Base-by-base conservation (phyloP, 768 basidiomycete species). In the Kwoniella dendrophila region DNA sequence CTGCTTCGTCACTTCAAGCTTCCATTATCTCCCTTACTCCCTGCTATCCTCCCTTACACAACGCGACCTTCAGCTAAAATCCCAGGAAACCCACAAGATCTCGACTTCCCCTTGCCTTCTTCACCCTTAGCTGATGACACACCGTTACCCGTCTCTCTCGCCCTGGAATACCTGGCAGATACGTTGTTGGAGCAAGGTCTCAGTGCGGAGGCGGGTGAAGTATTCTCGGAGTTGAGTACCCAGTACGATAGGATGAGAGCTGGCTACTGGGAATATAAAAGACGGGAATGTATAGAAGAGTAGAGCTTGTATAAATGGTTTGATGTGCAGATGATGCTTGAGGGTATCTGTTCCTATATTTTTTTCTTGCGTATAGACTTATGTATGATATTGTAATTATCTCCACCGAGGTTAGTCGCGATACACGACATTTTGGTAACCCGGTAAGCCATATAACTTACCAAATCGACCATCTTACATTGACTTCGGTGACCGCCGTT, bases 141-240 rank as follows among this genome's bases (percentile, higher is more conserved):
- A 3, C 83, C 89, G 40, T 80, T 95, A 7, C 92, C 93, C 2
- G 88, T 89, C 58, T 81, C 84, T 4, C 82, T 86, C 22, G 93
- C 93, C 8, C 32, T 68, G 20, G 67, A 68, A 53, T 68, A 59
- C 33, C 43, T 68, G 1, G 63, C 29, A 8, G 67, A 68, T 22
- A n/a, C 59, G 16, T 20, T 60, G 43, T 10, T 52, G 16, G 62
- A 64, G 47, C 53, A 54, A 34, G 58, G 52, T 20, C 24, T 24
- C 36, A 27, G 44, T 6, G 61, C 58, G 16, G 69, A 71, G 8
- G 73, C 70, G 2, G 67, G 52, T 2, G 47, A 53, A 27, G 58
- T 73, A 2, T 75, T 65, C 56, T 38, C 34, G 1, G 59, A 71
- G 33, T 58, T 75, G 11, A 52, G 63, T 12, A n/a, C 36, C 12